Conservation (phyloP, 2,329 filamentous ascomycete species). For the Stagonosporopsis rhizophila region DNA sequence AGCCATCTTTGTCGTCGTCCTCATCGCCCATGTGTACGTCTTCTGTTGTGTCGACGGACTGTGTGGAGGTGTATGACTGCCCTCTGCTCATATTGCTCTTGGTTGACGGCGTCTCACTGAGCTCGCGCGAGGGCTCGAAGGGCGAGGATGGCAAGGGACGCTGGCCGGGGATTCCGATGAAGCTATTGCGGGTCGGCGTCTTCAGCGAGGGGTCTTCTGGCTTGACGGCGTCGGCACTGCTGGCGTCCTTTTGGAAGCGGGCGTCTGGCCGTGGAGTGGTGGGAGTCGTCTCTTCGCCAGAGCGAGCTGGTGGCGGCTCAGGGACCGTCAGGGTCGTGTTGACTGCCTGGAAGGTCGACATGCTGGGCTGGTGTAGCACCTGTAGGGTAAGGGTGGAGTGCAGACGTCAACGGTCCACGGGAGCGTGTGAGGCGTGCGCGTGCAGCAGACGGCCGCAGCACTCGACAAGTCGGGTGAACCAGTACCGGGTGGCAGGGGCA, state of each 20-base stretch:
- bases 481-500: constrained; percentile 10
- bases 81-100: constrained; percentile 57
- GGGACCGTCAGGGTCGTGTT: constrained; percentile 61
- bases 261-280: constrained; percentile 60
- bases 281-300: constrained; percentile 63
- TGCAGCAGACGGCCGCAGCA: constrained; percentile 3
- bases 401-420: constrained; percentile 10
- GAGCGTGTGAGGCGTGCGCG: background rate
- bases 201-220: constrained; percentile 56
- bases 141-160: constrained; percentile 54
- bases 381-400: constrained; percentile 2
- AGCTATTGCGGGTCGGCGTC: constrained; percentile 68
- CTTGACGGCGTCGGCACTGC: constrained; percentile 42
- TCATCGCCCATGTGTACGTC: constrained; percentile 78
- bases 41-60: constrained; percentile 68
- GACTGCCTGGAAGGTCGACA: constrained; percentile 68
- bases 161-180: constrained; percentile 56
- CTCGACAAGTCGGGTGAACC: constrained; percentile 1
- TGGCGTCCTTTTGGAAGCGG: constrained; percentile 51
- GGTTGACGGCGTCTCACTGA: constrained; percentile 47
- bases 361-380: constrained; percentile 33
- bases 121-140: constrained; percentile 55
- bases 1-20: constrained; percentile 67
- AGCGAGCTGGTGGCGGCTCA: constrained; percentile 52
- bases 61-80: constrained; percentile 67